Conservation (phyloP, 108 stramenopile species). For the Poteriospumella lacustris region DNA sequence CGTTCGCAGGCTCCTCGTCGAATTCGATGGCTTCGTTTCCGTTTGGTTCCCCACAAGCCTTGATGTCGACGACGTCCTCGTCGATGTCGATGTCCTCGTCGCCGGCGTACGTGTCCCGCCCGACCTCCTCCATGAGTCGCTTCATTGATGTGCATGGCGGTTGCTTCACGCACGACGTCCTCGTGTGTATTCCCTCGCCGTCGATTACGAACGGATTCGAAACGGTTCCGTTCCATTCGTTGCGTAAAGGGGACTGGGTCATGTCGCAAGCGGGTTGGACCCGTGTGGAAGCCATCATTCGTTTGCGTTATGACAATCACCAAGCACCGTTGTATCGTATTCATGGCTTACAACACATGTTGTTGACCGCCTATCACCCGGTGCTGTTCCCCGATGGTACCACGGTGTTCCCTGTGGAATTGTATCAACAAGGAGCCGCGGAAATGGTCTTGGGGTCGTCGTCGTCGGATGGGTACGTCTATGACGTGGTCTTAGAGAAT, state of each 20-base stretch:
- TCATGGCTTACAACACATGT: background rate
- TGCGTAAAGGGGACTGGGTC: background rate
- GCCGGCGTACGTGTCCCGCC: too few relatives aligned
- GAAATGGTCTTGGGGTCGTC: background rate
- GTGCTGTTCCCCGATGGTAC: background rate
- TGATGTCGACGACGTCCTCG: background rate
- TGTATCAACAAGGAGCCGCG: background rate
- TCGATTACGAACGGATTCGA: background rate
- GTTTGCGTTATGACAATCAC: background rate
- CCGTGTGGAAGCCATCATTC: background rate
- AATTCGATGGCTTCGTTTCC: background rate
- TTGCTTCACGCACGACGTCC: background rate
- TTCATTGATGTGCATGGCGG: background rate
- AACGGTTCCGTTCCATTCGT: background rate
- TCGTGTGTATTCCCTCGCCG: too few relatives aligned
- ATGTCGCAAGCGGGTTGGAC: background rate
- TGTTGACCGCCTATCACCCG: constrained; percentile 11
- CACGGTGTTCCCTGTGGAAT: background rate
- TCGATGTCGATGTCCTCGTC: background rate
- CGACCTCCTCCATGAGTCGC: background rate
- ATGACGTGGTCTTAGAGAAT: background rate
- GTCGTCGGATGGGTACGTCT: background rate
- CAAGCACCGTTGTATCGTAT: background rate
- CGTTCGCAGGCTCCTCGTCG: too few relatives aligned
- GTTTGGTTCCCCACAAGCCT: background rate